Evolutionary conservation across 129 eudicot genomes (phyloP), one percentile per base, ranked within the genome.

Genomic region (Silybum marianum): DNA sequence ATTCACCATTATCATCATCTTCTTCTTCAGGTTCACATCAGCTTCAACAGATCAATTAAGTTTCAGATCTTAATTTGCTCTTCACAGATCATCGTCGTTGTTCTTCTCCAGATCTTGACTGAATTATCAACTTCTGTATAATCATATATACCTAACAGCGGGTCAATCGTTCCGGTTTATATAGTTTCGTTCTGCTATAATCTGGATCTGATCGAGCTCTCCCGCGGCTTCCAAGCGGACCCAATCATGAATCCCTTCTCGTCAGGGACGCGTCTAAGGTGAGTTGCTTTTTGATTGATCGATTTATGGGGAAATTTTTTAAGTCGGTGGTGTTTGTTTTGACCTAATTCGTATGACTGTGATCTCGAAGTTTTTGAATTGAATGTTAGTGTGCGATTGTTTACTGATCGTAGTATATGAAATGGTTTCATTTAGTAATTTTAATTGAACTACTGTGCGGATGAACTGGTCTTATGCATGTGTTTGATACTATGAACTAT

Each of bases 241-340:
- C 66, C 88, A 78, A 88, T 91, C 94, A 93, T 93, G 98, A 93
- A 93, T 88, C 96, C 98, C 51, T 93, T 93, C 84, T 93, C 96
- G 32, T 91, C 98, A 12, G 92, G 88, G 46, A 93, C 98, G 68
- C 98, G 97, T 84, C 88, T 94, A 76, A 92, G 98, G 98, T 94
- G 25, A 72, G 91, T 44, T 69, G 46, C 32, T 58, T 73, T 38
- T 8, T 70, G 9, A 24, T 23, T 44, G 72, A 73, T 79, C 40
- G 62, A 12, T 74, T 68, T 74, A 32, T 32, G n/a, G n/a, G 18
- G 2, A 3, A 48, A 48, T 13, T 19, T 48, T 48, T 13, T 2
- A 3, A 48, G n/a, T 48, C 19, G 60, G 60, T 58, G 66, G 66
- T 58, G 66, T 58, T n/a, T 58, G 66, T 18, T 58, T 58, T 80